Base-by-base conservation (phyloP, 371 early-diverging fungal species). In the Phascolomyces articulosus region DNA sequence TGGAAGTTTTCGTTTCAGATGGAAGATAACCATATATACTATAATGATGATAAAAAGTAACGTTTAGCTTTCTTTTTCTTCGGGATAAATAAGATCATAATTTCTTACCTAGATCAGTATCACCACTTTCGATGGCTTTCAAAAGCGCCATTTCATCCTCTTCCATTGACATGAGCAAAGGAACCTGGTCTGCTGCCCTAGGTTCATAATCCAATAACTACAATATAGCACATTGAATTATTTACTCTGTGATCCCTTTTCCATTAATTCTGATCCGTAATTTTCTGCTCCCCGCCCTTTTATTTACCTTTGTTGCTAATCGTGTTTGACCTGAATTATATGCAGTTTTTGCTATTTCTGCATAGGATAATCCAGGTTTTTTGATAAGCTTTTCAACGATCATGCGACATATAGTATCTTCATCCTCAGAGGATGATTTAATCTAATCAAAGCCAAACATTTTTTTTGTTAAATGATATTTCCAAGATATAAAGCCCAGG, bases 271-370 rank as follows among this genome's bases (percentile, higher is more conserved):
- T n/a, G n/a, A n/a, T n/a, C n/a, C 34, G 11, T 34, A 34, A 11
- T 34, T 34, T 34, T 34, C 34, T 34, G 2, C 6, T n/a, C n/a
- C n/a, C n/a, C n/a, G n/a, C n/a, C n/a, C 34, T 9, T 34, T 9
- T 34, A 34, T 44, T 13, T 44, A 91, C 91, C 80, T 88, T 92
- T 15, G 94, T 92, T 7, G 97, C 97, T 49, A 97, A 77, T 60
- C 90, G 86, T n/a, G 89, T 90, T 62, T 93, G 92, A 0, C 98
- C 98, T 15, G 89, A 80, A 44, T 88, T 82, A 68, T 91, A 89
- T 20, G 98, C 98, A 0, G 94, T 92, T 70, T 93, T 94, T 6
- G 98, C 98, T 56, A 97, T 93, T 65, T 96, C 95, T 0, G 94
- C 90, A 72, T 90, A 97, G 0, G 95, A 94, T 0, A 95, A 66